Evolutionary conservation across 306 rosid species (phyloP).

Genomic region (Sindora glabra): DNA sequence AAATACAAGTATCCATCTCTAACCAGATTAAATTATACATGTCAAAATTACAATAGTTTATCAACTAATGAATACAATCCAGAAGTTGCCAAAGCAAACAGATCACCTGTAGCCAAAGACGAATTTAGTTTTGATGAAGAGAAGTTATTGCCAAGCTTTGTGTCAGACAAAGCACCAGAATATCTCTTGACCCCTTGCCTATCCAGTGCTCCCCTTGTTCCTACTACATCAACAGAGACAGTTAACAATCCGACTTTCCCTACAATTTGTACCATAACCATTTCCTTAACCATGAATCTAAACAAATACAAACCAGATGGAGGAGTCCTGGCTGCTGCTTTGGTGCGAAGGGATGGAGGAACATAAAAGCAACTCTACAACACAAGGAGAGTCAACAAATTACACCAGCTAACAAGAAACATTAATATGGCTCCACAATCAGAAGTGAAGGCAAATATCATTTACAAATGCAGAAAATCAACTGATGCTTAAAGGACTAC

Average conservation of each 20-base stretch:
- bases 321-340: conserved; percentile 64
- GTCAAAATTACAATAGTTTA: background rate
- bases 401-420: conserved; percentile 11
- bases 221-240: conserved; percentile 32
- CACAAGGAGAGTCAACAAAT: too few species aligned
- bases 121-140: conserved; percentile 54
- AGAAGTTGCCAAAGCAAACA: background rate
- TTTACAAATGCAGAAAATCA: too few species aligned
- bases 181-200: conserved; percentile 53
- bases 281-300: background rate
- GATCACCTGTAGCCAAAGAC: conserved; percentile 56
- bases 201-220: conserved; percentile 44
- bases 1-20: too few species aligned
- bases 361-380: conserved; percentile 77
- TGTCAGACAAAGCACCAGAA: conserved; percentile 42
- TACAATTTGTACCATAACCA: background rate
- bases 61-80: background rate
- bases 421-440: too few species aligned
- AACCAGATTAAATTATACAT: too few species aligned
- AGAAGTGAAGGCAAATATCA: too few species aligned
- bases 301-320: conserved; percentile 62
- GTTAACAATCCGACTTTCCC: conserved; percentile 10
- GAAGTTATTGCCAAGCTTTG: conserved; percentile 45
- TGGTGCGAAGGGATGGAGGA: conserved; percentile 86
- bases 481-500: conserved; percentile 21